Percentiles rank a stretch among this genome's conserved stretches.
Conservation (phyloP, 176 grass and related monocot species). For the Carex littledalei region DNA sequence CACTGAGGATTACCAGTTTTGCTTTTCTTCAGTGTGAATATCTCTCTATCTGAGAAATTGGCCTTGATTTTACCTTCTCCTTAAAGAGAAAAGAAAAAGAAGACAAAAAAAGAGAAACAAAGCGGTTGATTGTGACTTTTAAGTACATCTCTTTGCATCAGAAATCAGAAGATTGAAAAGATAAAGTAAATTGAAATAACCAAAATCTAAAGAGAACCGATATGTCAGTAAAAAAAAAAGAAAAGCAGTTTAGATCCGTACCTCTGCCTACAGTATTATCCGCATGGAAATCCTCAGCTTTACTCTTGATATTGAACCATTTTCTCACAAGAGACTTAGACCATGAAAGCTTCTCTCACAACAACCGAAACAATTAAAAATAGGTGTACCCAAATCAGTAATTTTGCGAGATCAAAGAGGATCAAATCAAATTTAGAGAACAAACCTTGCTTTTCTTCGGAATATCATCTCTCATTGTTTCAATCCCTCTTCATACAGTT, state of each 20-base stretch:
- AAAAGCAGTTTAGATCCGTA: slow-evolving; percentile 31
- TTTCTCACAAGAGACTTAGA: slow-evolving; percentile 89
- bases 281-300: slow-evolving; percentile 75
- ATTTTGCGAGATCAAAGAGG: slow-evolving; percentile 21
- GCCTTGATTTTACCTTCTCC: slow-evolving; percentile 45
- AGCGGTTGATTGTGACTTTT: slow-evolving; percentile 29
- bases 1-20: slow-evolving; percentile 57
- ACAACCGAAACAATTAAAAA: slow-evolving; percentile 10
- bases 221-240: slow-evolving; percentile 13
- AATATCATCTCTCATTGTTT: slow-evolving; percentile 72
- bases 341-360: slow-evolving; percentile 66
- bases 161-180: slow-evolving; percentile 22
- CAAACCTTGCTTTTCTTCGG: slow-evolving; percentile 85
- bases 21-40: slow-evolving; percentile 77
- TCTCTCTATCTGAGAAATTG: slow-evolving; percentile 72
- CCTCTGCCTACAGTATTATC: slow-evolving; percentile 49
- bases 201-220: slow-evolving; percentile 20
- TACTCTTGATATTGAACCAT: slow-evolving; percentile 89
- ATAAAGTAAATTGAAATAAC: slow-evolving; percentile 20
- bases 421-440: not conserved
- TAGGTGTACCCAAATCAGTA: slow-evolving; percentile 20
- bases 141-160: slow-evolving; percentile 28
- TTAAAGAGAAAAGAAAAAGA: not conserved
- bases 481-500: slow-evolving; percentile 40
- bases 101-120: slow-evolving; percentile 21